phyloP scores from a whole-genome alignment of 139 green algal genomes.

The Nannochloris sp. region DNA sequence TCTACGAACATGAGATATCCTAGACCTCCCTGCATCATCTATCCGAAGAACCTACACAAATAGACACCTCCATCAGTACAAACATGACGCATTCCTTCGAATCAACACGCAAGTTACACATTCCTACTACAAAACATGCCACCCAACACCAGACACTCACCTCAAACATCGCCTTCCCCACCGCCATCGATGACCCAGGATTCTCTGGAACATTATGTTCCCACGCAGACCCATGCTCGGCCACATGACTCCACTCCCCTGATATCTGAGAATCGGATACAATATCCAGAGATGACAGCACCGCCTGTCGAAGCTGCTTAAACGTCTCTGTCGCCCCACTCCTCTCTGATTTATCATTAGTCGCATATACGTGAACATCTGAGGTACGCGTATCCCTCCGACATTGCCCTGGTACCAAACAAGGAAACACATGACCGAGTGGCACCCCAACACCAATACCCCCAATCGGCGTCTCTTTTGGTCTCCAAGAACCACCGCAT shows the following conservation, averaged over 20 bases:
- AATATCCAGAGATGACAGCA: slow-evolving; percentile 25
- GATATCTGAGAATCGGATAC: slow-evolving; percentile 14
- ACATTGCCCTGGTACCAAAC: no score
- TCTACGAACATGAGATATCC: slow-evolving; percentile 61
- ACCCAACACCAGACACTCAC: not conserved
- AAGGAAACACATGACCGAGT: no score
- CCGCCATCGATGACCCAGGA: slow-evolving; percentile 1
- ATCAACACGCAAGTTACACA: not conserved
- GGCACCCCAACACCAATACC: no score
- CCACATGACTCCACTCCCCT: slow-evolving; percentile 15
- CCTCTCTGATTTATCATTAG: no score
- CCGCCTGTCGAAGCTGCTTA: slow-evolving; percentile 29
- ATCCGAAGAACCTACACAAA: slow-evolving; percentile 42
- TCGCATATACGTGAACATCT: no score
- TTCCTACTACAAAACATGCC: not conserved
- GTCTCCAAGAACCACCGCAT: no score
- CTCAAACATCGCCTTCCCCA: slow-evolving; percentile 6
- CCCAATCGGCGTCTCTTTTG: no score
- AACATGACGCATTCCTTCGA: not conserved
- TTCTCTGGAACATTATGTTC: slow-evolving; percentile 11
- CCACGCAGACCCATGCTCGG: slow-evolving; percentile 1
- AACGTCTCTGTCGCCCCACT: slow-evolving; percentile 21
- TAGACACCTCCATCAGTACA: not conserved
- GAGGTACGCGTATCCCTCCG: no score
- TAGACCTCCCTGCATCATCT: slow-evolving; percentile 43